Evolutionary conservation across 495 filamentous ascomycete species (phyloP).

Genomic region (Apodospora peruviana): DNA sequence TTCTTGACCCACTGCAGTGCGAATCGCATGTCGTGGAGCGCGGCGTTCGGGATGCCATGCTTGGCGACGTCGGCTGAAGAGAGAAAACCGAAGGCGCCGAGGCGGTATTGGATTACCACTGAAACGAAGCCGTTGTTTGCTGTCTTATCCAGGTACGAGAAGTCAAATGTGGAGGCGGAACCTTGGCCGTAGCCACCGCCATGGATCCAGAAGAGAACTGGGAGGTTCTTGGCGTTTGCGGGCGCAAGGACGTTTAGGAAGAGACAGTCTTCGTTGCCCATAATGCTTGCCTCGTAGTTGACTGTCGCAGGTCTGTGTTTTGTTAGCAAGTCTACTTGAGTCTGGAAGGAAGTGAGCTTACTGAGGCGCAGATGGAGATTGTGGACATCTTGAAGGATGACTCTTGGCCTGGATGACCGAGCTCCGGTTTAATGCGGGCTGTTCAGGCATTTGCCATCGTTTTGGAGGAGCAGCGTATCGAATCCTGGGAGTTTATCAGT

Average conservation of each 20-base stretch:
- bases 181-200: constrained; percentile 37
- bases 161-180: constrained; percentile 32
- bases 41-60: constrained; percentile 55
- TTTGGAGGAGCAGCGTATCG: constrained; percentile 32
- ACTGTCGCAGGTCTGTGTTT: constrained; percentile 2
- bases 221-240: constrained; percentile 32
- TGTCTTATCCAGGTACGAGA: constrained; percentile 31
- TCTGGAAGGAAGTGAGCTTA: neutral
- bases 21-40: constrained; percentile 61
- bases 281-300: constrained; percentile 8
- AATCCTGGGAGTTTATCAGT: constrained; percentile 12
- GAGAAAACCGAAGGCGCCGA: constrained; percentile 47
- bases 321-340: constrained; percentile 7
- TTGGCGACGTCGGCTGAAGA: constrained; percentile 29
- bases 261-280: constrained; percentile 47
- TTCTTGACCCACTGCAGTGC: constrained; percentile 71
- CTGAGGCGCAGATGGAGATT: constrained; percentile 21
- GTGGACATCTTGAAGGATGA: constrained; percentile 27
- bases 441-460: constrained; percentile 28
- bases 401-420: constrained; percentile 17
- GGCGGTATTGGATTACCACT: constrained; percentile 41
- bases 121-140: constrained; percentile 38
- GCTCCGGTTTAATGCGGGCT: constrained; percentile 12
- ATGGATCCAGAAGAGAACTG: constrained; percentile 36
- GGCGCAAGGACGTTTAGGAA: constrained; percentile 43